Evolutionary conservation across 2,329 filamentous ascomycete species (phyloP).

Genomic region (Tolypocladium amazonense): DNA sequence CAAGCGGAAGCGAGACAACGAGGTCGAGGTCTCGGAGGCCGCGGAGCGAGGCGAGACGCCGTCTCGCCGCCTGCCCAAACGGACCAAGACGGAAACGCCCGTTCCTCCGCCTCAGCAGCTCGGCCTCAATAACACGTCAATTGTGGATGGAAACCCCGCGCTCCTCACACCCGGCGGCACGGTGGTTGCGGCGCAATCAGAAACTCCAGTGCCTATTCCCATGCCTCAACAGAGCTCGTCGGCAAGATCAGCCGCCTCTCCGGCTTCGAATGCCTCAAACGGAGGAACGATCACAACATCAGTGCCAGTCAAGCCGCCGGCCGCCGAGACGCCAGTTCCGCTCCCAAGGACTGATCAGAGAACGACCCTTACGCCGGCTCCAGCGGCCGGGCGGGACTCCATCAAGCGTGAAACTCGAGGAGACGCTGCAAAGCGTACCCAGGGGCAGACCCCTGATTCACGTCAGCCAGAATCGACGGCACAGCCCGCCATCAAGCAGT

Average conservation of each 20-base stretch:
- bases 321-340: constrained; percentile 24
- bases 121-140: constrained; percentile 15
- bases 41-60: constrained; percentile 14
- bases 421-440: constrained; percentile 30
- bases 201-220: constrained; percentile 32
- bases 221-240: constrained; percentile 18
- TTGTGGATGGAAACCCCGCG: constrained; percentile 11
- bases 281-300: constrained; percentile 13
- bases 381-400: constrained; percentile 14
- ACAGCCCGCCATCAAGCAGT: constrained; percentile 14
- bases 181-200: constrained; percentile 16
- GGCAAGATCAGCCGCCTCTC: constrained; percentile 19
- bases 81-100: constrained; percentile 47
- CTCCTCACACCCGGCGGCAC: constrained; percentile 2
- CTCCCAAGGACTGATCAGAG: constrained; percentile 21
- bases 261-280: constrained; percentile 13
- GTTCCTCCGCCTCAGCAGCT: constrained; percentile 34
- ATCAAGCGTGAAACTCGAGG: constrained; percentile 35
- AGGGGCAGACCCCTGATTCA: constrained; percentile 16
- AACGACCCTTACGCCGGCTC: constrained; percentile 20
- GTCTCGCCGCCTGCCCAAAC: constrained; percentile 33
- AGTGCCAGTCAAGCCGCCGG: constrained; percentile 19
- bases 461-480: constrained; percentile 6
- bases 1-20: constrained; percentile 36
- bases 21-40: constrained; percentile 19